Conservation (phyloP, 352 stramenopile genomes). For the Globisporangium cederbergense region DNA sequence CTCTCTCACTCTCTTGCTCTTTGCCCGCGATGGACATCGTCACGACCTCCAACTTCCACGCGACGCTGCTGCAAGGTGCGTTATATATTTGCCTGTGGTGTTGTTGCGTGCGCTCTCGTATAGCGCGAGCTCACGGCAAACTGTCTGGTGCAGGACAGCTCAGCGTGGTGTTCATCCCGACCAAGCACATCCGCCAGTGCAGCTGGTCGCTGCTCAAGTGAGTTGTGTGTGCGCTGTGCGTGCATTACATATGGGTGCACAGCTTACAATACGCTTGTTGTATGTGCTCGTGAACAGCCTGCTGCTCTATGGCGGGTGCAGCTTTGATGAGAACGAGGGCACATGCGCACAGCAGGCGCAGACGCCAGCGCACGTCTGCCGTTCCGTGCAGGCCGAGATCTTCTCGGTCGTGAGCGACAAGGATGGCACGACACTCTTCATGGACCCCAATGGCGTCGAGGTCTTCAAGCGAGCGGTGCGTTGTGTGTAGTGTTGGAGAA, state of each 20-base stretch:
- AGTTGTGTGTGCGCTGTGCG: slow-evolving; percentile 21
- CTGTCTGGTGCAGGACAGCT: slow-evolving; percentile 47
- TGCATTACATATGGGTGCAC: background rate
- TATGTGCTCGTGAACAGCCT: slow-evolving; percentile 32
- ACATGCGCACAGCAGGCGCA: slow-evolving; percentile 31
- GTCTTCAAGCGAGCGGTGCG: slow-evolving; percentile 77
- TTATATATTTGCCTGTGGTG: background rate
- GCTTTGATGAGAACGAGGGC: slow-evolving; percentile 69
- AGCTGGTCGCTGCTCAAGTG: slow-evolving; percentile 86
- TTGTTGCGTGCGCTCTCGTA: background rate
- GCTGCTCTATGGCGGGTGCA: slow-evolving; percentile 78
- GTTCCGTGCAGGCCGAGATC: slow-evolving; percentile 75
- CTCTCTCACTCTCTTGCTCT: background rate
- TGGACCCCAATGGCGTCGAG: slow-evolving; percentile 77
- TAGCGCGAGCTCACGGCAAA: background rate
- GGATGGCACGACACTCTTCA: slow-evolving; percentile 77
- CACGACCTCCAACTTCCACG: slow-evolving; percentile 88
- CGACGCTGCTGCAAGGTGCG: slow-evolving; percentile 76
- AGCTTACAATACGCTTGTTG: background rate
- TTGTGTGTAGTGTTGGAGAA: background rate
- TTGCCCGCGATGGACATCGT: slow-evolving; percentile 68
- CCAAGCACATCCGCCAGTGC: slow-evolving; percentile 60
- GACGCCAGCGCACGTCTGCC: slow-evolving; percentile 52
- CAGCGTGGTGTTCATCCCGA: slow-evolving; percentile 76
- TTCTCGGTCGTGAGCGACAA: slow-evolving; percentile 81